These are phyloP conservation scores for Ogataea degrootiae DNA, from an alignment of 805 yeast species.

Conservation along the genomic window DNA sequence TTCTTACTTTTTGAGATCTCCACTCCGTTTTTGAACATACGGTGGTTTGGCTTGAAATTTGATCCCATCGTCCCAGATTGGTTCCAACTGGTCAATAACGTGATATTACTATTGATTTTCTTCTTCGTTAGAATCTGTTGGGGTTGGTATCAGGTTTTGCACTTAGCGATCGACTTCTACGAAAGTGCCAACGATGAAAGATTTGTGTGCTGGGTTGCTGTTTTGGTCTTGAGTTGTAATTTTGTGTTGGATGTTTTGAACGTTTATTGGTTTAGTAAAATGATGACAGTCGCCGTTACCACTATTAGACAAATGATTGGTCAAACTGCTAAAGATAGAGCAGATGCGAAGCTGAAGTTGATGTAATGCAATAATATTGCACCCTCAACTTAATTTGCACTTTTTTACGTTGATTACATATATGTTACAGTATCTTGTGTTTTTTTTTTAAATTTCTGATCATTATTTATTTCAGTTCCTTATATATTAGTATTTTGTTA, in stretches of 20 bases:
- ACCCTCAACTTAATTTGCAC: background rate
- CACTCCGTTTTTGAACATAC: slow-evolving; percentile 33
- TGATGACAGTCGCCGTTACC: slow-evolving; percentile 32
- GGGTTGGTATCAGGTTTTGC: slow-evolving; percentile 35
- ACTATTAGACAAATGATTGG: slow-evolving; percentile 31
- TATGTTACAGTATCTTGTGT: background rate
- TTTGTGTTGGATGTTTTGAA: slow-evolving; percentile 31
- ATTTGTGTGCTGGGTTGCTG: slow-evolving; percentile 23
- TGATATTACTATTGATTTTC: slow-evolving; percentile 29
- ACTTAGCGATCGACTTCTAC: slow-evolving; percentile 26
- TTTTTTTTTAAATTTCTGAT: background rate
- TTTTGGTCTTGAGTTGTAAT: slow-evolving; percentile 28
- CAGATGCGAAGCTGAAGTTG: slow-evolving; percentile 27
- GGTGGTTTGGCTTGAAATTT: slow-evolving; percentile 35
- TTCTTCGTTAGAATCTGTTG: slow-evolving; percentile 32
- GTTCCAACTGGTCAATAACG: slow-evolving; percentile 29
- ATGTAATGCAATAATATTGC: slow-evolving; percentile 16
- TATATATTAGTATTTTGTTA: too few relatives aligned
- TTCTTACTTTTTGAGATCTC: slow-evolving; percentile 34
- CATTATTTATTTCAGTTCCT: too few relatives aligned
- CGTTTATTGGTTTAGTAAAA: slow-evolving; percentile 34
- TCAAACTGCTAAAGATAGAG: slow-evolving; percentile 13
- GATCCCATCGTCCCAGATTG: slow-evolving; percentile 20
- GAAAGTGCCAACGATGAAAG: slow-evolving; percentile 23
- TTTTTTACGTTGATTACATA: background rate